Percentiles rank a stretch among this genome's conserved stretches.
phyloP scores from a whole-genome alignment of 805 yeast species.

The Saccharomycopsis microspora region DNA sequence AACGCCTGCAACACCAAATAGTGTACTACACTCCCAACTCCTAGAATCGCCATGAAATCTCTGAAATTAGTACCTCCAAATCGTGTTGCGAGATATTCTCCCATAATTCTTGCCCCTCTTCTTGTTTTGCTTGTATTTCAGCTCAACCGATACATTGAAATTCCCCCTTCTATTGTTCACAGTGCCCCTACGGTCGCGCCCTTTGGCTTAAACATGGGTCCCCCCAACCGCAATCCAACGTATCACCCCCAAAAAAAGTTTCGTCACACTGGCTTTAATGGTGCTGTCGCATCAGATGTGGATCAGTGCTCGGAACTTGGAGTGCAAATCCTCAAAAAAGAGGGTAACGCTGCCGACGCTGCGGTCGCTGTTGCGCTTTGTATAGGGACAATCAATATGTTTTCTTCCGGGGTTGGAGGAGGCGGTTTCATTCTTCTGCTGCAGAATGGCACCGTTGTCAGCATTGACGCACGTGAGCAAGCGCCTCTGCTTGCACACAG shows the following conservation, averaged over 20 bases:
- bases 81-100: no score
- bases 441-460: slow-evolving; percentile 26
- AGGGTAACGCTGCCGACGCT: slow-evolving; percentile 89
- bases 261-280: slow-evolving; percentile 31
- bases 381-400: slow-evolving; percentile 73
- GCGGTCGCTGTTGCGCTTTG: slow-evolving; percentile 83
- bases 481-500: slow-evolving; percentile 59
- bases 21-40: no score
- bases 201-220: slow-evolving; percentile 15
- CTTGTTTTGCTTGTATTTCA: no score
- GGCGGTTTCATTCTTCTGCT: slow-evolving; percentile 64
- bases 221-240: slow-evolving; percentile 19
- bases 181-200: no score
- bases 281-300: slow-evolving; percentile 61
- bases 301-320: slow-evolving; percentile 57
- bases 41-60: no score
- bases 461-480: slow-evolving; percentile 80
- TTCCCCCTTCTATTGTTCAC: no score
- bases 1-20: no score
- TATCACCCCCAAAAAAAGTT: slow-evolving; percentile 30
- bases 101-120: no score
- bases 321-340: slow-evolving; percentile 33
- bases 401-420: slow-evolving; percentile 87
- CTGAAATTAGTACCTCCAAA: no score
- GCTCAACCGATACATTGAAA: no score